phyloP scores from a whole-genome alignment of 202 grass and related monocot genomes.

The Setaria viridis region DNA sequence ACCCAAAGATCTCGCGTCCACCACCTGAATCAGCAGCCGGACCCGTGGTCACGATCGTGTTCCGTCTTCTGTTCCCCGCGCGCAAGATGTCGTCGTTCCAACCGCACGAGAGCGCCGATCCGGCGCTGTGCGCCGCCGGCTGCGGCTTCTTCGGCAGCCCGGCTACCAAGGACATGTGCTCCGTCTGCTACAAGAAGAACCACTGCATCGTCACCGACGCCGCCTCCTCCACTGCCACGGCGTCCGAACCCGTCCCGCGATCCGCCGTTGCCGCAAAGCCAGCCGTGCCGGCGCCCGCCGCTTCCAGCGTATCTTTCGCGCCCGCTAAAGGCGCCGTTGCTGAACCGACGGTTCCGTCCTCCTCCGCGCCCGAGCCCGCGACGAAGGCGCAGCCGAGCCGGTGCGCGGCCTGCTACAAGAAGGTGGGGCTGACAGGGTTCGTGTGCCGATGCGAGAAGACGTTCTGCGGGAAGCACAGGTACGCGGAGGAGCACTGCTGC shows the following conservation, averaged over 20 bases:
- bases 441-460: constrained; percentile 33
- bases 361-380: not conserved
- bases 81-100: constrained; percentile 2
- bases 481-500: constrained; percentile 44
- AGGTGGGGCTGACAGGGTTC: constrained; percentile 47
- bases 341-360: not conserved
- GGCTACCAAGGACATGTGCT: constrained; percentile 38
- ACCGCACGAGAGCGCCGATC: not conserved
- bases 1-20: not conserved
- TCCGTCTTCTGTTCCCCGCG: not conserved
- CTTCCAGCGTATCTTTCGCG: not conserved
- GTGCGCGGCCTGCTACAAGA: constrained; percentile 47
- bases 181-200: constrained; percentile 36
- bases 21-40: not conserved
- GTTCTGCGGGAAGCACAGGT: constrained; percentile 38
- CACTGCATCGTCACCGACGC: not conserved
- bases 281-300: not conserved
- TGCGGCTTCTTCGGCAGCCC: constrained; percentile 48
- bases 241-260: not conserved
- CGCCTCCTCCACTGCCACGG: not conserved
- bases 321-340: not conserved
- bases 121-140: not conserved
- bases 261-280: not conserved
- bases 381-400: not conserved
- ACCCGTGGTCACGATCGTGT: not conserved